Conservation (phyloP, 108 stramenopile species). For the Cyclotella sp. region DNA sequence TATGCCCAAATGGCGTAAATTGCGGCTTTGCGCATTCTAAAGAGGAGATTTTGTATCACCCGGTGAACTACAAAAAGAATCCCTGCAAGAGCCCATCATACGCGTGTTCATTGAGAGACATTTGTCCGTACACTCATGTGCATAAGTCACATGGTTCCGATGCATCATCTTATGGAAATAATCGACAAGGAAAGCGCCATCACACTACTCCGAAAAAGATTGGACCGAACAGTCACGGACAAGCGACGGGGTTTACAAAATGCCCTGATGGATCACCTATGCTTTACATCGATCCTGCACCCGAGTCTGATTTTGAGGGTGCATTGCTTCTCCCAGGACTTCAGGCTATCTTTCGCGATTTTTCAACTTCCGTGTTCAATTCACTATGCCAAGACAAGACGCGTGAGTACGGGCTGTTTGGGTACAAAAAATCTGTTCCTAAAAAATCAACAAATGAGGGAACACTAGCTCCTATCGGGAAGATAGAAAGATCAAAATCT, state of each 20-base stretch:
- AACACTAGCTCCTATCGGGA: conserved; percentile 11
- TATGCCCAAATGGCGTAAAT: conserved; percentile 48
- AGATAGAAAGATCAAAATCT: neutral
- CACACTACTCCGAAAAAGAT: conserved; percentile 35
- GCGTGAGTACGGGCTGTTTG: conserved; percentile 47
- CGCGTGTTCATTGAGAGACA: conserved; percentile 67
- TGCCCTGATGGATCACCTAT: conserved; percentile 70
- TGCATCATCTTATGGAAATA: conserved; percentile 37
- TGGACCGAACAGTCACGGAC: conserved; percentile 18
- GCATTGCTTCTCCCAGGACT: conserved; percentile 76
- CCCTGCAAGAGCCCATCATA: conserved; percentile 51
- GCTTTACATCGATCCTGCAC: conserved; percentile 83
- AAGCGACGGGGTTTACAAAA: conserved; percentile 33
- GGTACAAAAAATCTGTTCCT: conserved; percentile 16
- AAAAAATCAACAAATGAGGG: neutral
- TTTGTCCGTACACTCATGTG: conserved; percentile 76
- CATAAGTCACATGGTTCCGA: conserved; percentile 25
- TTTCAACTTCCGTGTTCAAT: conserved; percentile 51
- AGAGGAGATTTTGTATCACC: conserved; percentile 87
- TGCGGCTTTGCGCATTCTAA: conserved; percentile 78
- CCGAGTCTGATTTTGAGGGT: conserved; percentile 75
- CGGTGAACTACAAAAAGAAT: conserved; percentile 68
- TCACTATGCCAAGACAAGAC: conserved; percentile 13
- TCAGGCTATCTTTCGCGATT: conserved; percentile 76
- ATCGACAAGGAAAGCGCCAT: conserved; percentile 52